Evolutionary conservation across 805 yeast genomes (phyloP), one percentile per base, ranked within the genome.

Genomic region (Saccharomycopsis javanensis): DNA sequence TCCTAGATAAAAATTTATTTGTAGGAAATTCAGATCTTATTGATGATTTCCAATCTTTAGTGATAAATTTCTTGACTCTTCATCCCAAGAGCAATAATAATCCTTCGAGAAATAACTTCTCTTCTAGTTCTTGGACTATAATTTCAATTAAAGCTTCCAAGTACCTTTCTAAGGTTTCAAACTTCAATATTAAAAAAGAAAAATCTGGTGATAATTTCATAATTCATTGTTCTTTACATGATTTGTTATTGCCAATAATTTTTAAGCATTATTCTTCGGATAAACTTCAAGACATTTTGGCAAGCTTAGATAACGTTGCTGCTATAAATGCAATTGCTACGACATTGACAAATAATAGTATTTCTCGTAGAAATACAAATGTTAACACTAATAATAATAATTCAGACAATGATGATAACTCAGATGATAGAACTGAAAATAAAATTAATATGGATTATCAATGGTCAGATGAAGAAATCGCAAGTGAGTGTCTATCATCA

Each of bases 11-110:
- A 15, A 82, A 80, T 8, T 71, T 86, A 57, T 81, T 85, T 64
- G 74, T 79, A 31, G 90, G 90, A 45, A 88, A 86, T 69, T 72
- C 77, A 50, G 74, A 68, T 27, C 86, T 83, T 65, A 78, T 81
- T 8, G 71, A 71, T 30, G 61, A 69, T 50, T 85, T 83, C 67
- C 70, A 20, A 57, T 67, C 16, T 77, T 73, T 51, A 61, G 70
- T 5, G 68, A 69, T 13, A 23, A 59, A 10, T 71, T 69, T 55
- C 64, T 71, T 31, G 62, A 66, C 37, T 60, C 68, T 8, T 33
- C 63, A 58, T 31, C 51, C 63, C 55, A 55, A 42, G 64, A 20
- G 13, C 34, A n/a, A 27, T 37, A 23, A 48, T 35, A 57, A 51
- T 20, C 3, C 23, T 27, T 16, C 38, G 4, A 16, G 16, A 23